Conservation (phyloP, 1,139 yeast species). For the Suhomyces wounanorum region DNA sequence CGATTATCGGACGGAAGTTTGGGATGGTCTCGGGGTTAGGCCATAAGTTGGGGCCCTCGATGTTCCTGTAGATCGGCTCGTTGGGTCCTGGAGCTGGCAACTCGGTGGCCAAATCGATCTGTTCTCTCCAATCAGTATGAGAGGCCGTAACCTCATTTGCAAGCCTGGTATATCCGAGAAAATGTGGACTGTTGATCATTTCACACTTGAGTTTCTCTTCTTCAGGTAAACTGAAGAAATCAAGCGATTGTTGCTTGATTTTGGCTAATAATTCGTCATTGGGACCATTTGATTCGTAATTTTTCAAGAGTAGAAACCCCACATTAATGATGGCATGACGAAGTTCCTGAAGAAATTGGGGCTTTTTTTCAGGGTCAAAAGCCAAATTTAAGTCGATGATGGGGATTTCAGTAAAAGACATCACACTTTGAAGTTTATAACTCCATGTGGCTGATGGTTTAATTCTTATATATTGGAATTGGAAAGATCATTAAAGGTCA, state of each 20-base stretch:
- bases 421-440: slow-evolving; percentile 5
- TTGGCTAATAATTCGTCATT: slow-evolving; percentile 35
- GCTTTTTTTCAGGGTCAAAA: slow-evolving; percentile 39
- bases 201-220: slow-evolving; percentile 53
- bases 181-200: slow-evolving; percentile 66
- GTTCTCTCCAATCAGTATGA: slow-evolving; percentile 66
- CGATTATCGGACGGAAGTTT: slow-evolving; percentile 47
- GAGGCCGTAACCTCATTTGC: slow-evolving; percentile 69
- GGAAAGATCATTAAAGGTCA: background rate
- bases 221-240: slow-evolving; percentile 57
- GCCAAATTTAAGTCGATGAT: slow-evolving; percentile 38
- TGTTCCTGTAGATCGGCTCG: slow-evolving; percentile 55
- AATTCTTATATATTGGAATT: background rate
- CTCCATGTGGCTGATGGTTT: background rate
- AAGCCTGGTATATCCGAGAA: slow-evolving; percentile 64
- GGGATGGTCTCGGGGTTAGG: slow-evolving; percentile 54
- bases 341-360: slow-evolving; percentile 46
- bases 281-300: slow-evolving; percentile 44
- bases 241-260: slow-evolving; percentile 44
- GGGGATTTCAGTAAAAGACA: slow-evolving; percentile 36
- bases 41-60: slow-evolving; percentile 70
- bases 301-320: slow-evolving; percentile 59
- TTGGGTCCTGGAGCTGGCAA: slow-evolving; percentile 47
- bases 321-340: slow-evolving; percentile 59
- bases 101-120: slow-evolving; percentile 67